phyloP scores from a whole-genome alignment of 495 filamentous ascomycete genomes.

The Neurospora intermedia region DNA sequence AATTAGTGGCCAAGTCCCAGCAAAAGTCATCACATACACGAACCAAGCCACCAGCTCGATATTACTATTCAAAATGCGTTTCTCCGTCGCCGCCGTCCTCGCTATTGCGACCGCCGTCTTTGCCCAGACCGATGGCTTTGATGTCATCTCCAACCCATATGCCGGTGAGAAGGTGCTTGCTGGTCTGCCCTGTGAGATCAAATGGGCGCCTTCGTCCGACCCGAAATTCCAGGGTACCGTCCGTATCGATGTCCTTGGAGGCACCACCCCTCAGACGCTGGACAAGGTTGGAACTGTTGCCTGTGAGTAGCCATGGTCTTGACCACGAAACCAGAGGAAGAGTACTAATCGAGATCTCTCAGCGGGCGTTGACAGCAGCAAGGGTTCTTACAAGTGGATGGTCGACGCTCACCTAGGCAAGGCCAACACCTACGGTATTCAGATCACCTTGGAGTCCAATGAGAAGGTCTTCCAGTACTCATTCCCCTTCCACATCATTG shows the following conservation, averaged over 20 bases:
- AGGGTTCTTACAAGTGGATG: slow-evolving; percentile 25
- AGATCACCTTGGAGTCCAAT: slow-evolving; percentile 27
- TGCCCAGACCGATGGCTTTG: slow-evolving; percentile 33
- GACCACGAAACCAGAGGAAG: background rate
- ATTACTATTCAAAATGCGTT: slow-evolving; percentile 32
- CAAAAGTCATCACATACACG: background rate
- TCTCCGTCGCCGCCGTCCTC: slow-evolving; percentile 30
- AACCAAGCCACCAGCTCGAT: background rate
- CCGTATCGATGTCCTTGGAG: slow-evolving; percentile 32
- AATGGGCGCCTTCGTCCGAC: slow-evolving; percentile 13
- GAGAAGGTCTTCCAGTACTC: slow-evolving; percentile 36
- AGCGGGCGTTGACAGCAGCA: slow-evolving; percentile 22
- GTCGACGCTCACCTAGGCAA: slow-evolving; percentile 28
- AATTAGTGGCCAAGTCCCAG: background rate
- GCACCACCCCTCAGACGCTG: slow-evolving; percentile 19
- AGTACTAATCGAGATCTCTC: background rate
- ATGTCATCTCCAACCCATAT: slow-evolving; percentile 26
- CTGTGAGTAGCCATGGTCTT: slow-evolving; percentile 22
- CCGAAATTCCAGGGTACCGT: slow-evolving; percentile 22
- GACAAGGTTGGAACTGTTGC: slow-evolving; percentile 20
- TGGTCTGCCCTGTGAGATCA: slow-evolving; percentile 26
- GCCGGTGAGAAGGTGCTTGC: slow-evolving; percentile 26
- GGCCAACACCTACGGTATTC: slow-evolving; percentile 33
- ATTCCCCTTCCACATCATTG: slow-evolving; percentile 37
- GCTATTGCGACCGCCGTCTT: slow-evolving; percentile 31